Conservation (phyloP, 225 moss, liverwort and hornwort genomes). For the Pseudisothecium myosuroides region DNA sequence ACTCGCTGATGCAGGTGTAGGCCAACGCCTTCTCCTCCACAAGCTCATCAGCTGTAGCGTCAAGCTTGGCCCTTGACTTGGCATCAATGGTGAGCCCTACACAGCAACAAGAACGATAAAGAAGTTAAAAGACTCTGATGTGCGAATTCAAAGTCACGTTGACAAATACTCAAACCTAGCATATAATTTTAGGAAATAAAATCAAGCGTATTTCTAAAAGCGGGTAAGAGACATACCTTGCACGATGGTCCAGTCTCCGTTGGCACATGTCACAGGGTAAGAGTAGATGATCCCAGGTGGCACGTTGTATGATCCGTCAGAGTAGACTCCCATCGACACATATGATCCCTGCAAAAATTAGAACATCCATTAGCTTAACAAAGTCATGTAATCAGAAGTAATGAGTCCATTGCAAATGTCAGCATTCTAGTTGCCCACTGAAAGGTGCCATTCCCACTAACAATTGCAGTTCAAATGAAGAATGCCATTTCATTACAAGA, state of each 20-base stretch:
- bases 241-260: conserved; percentile 83
- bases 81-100: conserved; percentile 70
- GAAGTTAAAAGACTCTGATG: background rate
- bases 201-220: background rate
- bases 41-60: conserved; percentile 87
- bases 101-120: background rate
- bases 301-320: conserved; percentile 84
- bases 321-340: conserved; percentile 98
- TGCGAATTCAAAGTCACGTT: background rate
- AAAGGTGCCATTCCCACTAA: background rate
- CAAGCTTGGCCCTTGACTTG: conserved; percentile 82
- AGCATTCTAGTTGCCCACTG: background rate
- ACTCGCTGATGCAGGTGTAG: conserved; percentile 75
- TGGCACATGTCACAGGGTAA: conserved; percentile 76
- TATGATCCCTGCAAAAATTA: conserved; percentile 46
- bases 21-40: conserved; percentile 84
- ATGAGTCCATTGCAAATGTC: background rate
- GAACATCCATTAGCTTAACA: background rate
- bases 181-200: background rate
- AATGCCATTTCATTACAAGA: background rate
- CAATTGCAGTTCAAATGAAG: background rate
- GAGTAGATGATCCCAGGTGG: conserved; percentile 85
- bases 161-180: background rate
- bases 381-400: background rate
- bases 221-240: conserved; percentile 31